These are phyloP conservation scores for Acorus calamus DNA, from an alignment of 106 monocot species.

Conservation along the genomic window DNA sequence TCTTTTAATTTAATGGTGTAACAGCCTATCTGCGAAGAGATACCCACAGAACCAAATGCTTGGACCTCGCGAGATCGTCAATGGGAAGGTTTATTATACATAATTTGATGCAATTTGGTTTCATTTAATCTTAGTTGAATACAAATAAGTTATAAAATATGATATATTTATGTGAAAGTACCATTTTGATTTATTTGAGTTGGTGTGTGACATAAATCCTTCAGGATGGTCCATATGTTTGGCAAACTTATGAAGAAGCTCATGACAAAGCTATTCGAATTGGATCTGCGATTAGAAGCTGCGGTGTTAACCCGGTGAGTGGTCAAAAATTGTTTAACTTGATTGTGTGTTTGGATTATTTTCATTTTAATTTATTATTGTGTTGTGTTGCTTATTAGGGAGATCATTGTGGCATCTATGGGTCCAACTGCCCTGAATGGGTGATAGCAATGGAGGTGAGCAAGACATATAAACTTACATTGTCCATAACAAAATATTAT, in stretches of 20 bases:
- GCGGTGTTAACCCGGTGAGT: constrained; percentile 50
- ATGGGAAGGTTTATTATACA: constrained; percentile 58
- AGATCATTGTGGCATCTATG: constrained; percentile 90
- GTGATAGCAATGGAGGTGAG: constrained; percentile 82
- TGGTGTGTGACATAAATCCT: background rate
- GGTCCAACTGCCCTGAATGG: constrained; percentile 92
- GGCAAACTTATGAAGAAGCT: constrained; percentile 74
- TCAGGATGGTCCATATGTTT: constrained; percentile 59
- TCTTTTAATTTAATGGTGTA: constrained; percentile 2
- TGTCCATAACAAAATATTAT: too few relatives aligned
- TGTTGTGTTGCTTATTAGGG: constrained; percentile 30
- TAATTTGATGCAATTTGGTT: too few relatives aligned
- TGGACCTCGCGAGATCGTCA: constrained; percentile 54
- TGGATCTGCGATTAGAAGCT: constrained; percentile 49
- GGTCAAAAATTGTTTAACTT: background rate
- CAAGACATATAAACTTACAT: too few relatives aligned
- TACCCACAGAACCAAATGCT: constrained; percentile 78
- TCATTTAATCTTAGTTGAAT: too few relatives aligned
- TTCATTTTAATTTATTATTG: background rate
- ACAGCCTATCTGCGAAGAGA: constrained; percentile 66
- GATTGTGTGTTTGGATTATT: background rate
- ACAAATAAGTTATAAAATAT: too few relatives aligned
- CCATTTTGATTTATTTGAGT: too few relatives aligned
- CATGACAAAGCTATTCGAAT: constrained; percentile 49
- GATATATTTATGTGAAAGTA: too few relatives aligned